Evolutionary conservation across 495 filamentous ascomycete genomes (phyloP).

Genomic region (Cercophora samala): DNA sequence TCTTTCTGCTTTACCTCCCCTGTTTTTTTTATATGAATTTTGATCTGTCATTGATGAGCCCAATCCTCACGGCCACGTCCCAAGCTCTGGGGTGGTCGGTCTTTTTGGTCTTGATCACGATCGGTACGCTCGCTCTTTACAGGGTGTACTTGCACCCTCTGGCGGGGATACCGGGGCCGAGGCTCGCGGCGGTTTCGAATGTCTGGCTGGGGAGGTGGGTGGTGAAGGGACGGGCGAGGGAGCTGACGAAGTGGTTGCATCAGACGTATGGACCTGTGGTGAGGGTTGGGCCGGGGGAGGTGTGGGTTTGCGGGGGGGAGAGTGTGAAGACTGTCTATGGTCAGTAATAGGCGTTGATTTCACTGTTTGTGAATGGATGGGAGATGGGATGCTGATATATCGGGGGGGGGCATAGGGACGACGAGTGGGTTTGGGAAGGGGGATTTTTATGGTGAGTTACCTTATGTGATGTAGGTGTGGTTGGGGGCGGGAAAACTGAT

Average conservation of each 20-base stretch:
- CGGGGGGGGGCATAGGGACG: constrained; percentile 18
- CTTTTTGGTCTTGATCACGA: background rate
- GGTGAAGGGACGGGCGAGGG: constrained; percentile 30
- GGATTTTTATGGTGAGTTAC: constrained; percentile 37
- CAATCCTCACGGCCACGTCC: background rate
- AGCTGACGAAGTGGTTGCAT: constrained; percentile 42
- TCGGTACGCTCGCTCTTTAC: constrained; percentile 15
- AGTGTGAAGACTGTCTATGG: constrained; percentile 45
- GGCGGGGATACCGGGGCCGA: constrained; percentile 35
- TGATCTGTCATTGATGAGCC: no score
- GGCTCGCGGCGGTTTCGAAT: constrained; percentile 37
- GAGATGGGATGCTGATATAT: background rate
- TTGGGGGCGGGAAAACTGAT: background rate
- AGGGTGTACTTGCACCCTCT: constrained; percentile 37
- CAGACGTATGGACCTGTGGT: constrained; percentile 52
- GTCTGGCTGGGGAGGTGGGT: constrained; percentile 38
- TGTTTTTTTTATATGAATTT: no score
- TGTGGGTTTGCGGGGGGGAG: constrained; percentile 49
- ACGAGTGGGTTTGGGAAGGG: constrained; percentile 36
- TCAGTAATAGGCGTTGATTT: constrained; percentile 12
- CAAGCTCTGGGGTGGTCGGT: background rate
- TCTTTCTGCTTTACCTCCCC: no score
- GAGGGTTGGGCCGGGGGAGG: constrained; percentile 53
- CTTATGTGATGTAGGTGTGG: background rate
- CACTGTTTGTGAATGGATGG: background rate